phyloP scores from a whole-genome alignment of 768 basidiomycete genomes.

The Boletus sp. region DNA sequence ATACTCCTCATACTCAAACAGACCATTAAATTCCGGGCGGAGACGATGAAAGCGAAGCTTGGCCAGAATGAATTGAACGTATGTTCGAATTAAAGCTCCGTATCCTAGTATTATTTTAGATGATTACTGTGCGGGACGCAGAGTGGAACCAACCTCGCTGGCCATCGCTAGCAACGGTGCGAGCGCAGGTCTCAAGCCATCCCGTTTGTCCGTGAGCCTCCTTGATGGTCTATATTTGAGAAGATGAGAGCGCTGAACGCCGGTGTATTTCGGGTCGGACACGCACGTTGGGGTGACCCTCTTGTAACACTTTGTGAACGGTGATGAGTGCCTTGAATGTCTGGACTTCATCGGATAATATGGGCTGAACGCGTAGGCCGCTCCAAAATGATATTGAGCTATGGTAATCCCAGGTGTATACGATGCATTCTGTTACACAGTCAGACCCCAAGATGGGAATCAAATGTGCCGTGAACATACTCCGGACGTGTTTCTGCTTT shows the following conservation, averaged over 20 bases:
- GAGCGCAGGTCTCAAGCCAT: conserved; percentile 96
- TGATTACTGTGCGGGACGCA: not conserved
- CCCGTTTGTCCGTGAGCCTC: conserved; percentile 93
- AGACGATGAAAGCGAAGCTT: conserved; percentile 96
- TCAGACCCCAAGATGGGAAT: conserved; percentile 15
- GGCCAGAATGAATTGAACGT: conserved; percentile 92
- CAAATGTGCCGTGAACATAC: conserved; percentile 48
- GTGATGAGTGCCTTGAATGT: conserved; percentile 98
- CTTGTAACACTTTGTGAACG: conserved; percentile 96
- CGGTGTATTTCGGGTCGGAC: conserved; percentile 1
- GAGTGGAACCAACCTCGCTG: conserved; percentile 55
- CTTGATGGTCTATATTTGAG: conserved; percentile 75
- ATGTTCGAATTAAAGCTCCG: conserved; percentile 92
- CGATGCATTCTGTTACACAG: conserved; percentile 77
- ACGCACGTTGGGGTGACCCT: conserved; percentile 89
- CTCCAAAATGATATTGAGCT: conserved; percentile 98
- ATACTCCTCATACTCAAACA: conserved; percentile 99
- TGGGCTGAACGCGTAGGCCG: conserved; percentile 93
- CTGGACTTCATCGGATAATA: conserved; percentile 94
- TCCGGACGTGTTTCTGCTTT: conserved; percentile 99
- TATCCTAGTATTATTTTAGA: conserved; percentile 59
- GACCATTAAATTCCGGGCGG: conserved; percentile 95
- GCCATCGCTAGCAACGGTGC: conserved; percentile 80
- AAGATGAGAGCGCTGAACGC: conserved; percentile 7
- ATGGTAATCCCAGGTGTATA: conserved; percentile 99